phyloP scores from a whole-genome alignment of 108 stramenopile species.

The Aureococcus anophagefferens region DNA sequence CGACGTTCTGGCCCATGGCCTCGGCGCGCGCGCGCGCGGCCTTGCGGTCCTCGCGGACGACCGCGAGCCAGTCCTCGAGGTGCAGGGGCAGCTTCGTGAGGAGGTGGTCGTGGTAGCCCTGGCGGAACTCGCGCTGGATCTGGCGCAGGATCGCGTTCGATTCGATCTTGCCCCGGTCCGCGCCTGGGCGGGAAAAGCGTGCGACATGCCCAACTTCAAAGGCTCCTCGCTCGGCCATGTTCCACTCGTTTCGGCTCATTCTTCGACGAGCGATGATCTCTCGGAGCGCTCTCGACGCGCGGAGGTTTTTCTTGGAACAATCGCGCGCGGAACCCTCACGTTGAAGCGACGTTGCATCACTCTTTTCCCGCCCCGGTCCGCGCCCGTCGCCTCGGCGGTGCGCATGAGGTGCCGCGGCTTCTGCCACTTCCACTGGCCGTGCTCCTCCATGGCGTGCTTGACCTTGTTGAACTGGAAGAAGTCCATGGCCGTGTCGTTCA shows the following conservation, averaged over 20 bases:
- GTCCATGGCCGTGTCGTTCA: constrained; percentile 3
- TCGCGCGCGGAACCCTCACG: no score
- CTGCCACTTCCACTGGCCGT: constrained; percentile 2
- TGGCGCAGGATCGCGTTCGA: neutral
- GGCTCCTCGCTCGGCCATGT: no score
- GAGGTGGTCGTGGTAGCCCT: neutral
- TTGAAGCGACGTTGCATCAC: no score
- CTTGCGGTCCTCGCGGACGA: neutral
- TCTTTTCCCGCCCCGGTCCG: no score
- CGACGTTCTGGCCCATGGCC: neutral
- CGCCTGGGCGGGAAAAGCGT: no score
- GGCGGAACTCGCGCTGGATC: neutral
- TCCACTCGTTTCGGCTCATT: no score
- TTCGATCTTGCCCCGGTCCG: neutral
- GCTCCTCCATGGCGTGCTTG: constrained; percentile 2
- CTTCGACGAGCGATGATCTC: no score
- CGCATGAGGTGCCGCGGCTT: neutral
- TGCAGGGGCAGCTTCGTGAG: neutral
- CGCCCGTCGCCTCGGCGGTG: neutral
- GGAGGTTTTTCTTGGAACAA: no score
- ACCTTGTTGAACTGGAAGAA: constrained; percentile 6
- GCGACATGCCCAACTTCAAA: no score
- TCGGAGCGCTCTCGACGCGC: no score
- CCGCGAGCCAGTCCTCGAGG: no score
- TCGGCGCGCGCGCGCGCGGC: neutral